These are phyloP conservation scores for Scenedesmus sp. DNA, from an alignment of 163 green algal genomes.

Conservation along the genomic window DNA sequence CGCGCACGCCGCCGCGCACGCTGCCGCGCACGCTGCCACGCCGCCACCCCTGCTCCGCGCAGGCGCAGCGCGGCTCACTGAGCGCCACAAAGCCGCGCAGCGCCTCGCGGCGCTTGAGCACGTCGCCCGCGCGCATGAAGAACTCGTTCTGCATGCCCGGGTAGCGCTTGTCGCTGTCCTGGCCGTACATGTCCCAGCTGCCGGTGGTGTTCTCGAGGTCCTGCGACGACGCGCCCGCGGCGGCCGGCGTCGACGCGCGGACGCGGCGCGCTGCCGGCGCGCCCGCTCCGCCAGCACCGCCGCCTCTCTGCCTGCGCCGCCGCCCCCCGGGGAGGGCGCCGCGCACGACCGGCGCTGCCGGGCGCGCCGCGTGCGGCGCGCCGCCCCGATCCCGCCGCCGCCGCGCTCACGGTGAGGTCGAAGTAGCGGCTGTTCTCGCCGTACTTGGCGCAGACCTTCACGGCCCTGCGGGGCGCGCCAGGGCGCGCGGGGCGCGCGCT, in stretches of 20 bases:
- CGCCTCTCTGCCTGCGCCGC: no score
- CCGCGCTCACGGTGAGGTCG: conserved; percentile 80
- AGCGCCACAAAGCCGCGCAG: conserved; percentile 77
- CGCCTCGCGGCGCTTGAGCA: conserved; percentile 82
- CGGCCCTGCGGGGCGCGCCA: conserved; percentile 58
- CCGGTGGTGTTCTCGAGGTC: conserved; percentile 94
- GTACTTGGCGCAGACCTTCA: conserved; percentile 82
- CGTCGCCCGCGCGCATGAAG: conserved; percentile 81
- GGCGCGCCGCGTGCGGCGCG: neutral
- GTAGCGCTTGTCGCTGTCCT: conserved; percentile 90
- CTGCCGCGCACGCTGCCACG: neutral
- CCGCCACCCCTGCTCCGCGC: neutral
- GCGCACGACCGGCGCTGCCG: no score
- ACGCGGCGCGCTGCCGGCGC: no score
- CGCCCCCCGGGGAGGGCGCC: no score
- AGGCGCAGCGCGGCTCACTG: conserved; percentile 53
- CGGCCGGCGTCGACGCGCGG: no score
- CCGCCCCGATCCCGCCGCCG: neutral
- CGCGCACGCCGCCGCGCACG: neutral
- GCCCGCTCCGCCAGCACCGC: no score
- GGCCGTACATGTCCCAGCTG: conserved; percentile 94
- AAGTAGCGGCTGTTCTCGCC: conserved; percentile 90
- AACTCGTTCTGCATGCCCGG: conserved; percentile 81
- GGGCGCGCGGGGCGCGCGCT: no score
- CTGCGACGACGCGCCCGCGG: conserved; percentile 65